phyloP scores from a whole-genome alignment of 805 yeast species.

The Myxozyma kluyveri region DNA sequence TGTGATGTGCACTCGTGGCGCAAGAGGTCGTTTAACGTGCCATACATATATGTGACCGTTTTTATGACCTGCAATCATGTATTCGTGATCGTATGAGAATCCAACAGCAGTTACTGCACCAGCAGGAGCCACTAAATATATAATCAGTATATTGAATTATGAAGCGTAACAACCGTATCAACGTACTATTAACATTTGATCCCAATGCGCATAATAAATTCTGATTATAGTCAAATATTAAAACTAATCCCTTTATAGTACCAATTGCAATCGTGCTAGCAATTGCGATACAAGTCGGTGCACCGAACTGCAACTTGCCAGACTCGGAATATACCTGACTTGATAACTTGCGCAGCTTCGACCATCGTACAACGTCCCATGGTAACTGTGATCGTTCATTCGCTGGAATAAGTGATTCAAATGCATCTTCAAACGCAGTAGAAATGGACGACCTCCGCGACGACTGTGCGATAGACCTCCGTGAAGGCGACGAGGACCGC shows the following conservation, averaged over 20 bases:
- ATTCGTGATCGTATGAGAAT: constrained; percentile 66
- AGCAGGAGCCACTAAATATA: constrained; percentile 36
- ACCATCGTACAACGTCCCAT: constrained; percentile 41
- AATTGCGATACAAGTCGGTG: constrained; percentile 47
- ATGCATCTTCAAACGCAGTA: constrained; percentile 22
- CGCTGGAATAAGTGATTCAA: constrained; percentile 16
- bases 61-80: constrained; percentile 64
- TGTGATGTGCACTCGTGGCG: constrained; percentile 36
- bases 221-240: constrained; percentile 71
- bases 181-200: constrained; percentile 27
- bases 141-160: not conserved
- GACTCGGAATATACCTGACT: constrained; percentile 39
- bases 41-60: constrained; percentile 67
- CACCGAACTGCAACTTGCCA: constrained; percentile 47
- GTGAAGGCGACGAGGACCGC: constrained; percentile 22
- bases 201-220: constrained; percentile 48
- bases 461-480: constrained; percentile 1
- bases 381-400: constrained; percentile 23
- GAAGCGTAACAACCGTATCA: not conserved
- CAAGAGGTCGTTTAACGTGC: constrained; percentile 48
- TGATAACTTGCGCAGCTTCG: constrained; percentile 44
- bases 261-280: constrained; percentile 60
- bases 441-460: constrained; percentile 25
- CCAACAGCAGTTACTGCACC: constrained; percentile 56
- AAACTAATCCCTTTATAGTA: constrained; percentile 61